Evolutionary conservation across 75 land plant species (phyloP).

Genomic region (Adiantum capillusveneris): DNA sequence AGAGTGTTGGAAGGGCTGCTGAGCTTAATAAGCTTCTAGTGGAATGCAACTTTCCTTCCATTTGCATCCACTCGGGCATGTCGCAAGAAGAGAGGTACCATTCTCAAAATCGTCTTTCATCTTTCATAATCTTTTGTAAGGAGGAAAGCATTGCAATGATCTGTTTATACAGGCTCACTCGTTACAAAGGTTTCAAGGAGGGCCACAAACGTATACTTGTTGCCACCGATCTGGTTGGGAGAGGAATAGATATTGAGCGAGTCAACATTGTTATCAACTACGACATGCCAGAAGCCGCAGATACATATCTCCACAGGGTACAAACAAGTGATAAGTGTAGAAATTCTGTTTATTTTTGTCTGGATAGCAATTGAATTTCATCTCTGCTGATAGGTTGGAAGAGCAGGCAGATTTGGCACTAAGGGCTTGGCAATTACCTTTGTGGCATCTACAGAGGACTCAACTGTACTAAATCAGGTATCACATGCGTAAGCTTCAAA

Average conservation of each 20-base stretch:
- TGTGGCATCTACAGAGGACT: slow-evolving; percentile 88
- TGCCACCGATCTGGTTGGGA: slow-evolving; percentile 97
- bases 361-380: background rate
- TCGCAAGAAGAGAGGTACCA: slow-evolving; percentile 87
- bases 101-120: background rate
- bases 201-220: slow-evolving; percentile 93
- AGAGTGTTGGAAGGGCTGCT: slow-evolving; percentile 91
- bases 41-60: slow-evolving; percentile 97
- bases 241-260: slow-evolving; percentile 97
- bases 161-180: slow-evolving; percentile 66
- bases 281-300: slow-evolving; percentile 99
- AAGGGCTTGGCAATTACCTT: slow-evolving; percentile 97
- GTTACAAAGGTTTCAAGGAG: slow-evolving; percentile 96
- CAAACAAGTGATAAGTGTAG: background rate
- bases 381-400: slow-evolving; percentile 59
- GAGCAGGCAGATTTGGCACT: slow-evolving; percentile 97
- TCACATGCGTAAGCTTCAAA: no score
- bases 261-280: slow-evolving; percentile 98
- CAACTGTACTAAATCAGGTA: slow-evolving; percentile 94
- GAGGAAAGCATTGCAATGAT: background rate
- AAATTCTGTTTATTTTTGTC: background rate
- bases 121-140: background rate
- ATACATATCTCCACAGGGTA: slow-evolving; percentile 98
- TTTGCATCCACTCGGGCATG: slow-evolving; percentile 99
- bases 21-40: slow-evolving; percentile 92